Percentiles rank a stretch among this genome's conserved stretches.
These are phyloP conservation scores for Cryptosporidium sp. DNA, from an alignment of 169 alveolate species.

Conservation along the genomic window DNA sequence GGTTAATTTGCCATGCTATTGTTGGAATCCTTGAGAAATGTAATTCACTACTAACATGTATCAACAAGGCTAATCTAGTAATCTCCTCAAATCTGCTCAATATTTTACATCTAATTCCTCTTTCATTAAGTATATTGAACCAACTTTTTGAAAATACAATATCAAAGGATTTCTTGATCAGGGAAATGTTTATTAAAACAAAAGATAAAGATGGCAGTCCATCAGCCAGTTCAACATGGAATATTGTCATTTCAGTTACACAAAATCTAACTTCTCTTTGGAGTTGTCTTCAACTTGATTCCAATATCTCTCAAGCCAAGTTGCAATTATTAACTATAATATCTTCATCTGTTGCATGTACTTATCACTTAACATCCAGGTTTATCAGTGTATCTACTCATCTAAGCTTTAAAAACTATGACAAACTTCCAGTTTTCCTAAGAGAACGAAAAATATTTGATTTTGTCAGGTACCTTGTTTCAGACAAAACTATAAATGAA, in stretches of 20 bases:
- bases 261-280: slow-evolving; percentile 7
- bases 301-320: not conserved
- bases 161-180: slow-evolving; percentile 20
- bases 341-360: slow-evolving; percentile 32
- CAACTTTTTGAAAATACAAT: slow-evolving; percentile 39
- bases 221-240: slow-evolving; percentile 5
- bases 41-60: not conserved
- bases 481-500: slow-evolving; percentile 18
- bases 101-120: slow-evolving; percentile 9
- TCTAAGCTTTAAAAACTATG: slow-evolving; percentile 16
- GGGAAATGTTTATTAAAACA: not conserved
- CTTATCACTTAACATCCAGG: slow-evolving; percentile 47
- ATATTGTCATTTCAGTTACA: slow-evolving; percentile 5
- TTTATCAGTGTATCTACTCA: slow-evolving; percentile 29
- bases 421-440: slow-evolving; percentile 40
- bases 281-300: not conserved
- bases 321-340: not conserved
- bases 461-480: slow-evolving; percentile 21
- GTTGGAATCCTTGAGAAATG: slow-evolving; percentile 11
- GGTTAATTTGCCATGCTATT: slow-evolving; percentile 25
- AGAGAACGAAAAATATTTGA: slow-evolving; percentile 23
- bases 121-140: not conserved
- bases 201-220: not conserved
- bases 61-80: not conserved
- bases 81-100: not conserved